These are phyloP conservation scores for Leucosporidium creatinivorum DNA, from an alignment of 768 basidiomycete genomes.

Conservation along the genomic window DNA sequence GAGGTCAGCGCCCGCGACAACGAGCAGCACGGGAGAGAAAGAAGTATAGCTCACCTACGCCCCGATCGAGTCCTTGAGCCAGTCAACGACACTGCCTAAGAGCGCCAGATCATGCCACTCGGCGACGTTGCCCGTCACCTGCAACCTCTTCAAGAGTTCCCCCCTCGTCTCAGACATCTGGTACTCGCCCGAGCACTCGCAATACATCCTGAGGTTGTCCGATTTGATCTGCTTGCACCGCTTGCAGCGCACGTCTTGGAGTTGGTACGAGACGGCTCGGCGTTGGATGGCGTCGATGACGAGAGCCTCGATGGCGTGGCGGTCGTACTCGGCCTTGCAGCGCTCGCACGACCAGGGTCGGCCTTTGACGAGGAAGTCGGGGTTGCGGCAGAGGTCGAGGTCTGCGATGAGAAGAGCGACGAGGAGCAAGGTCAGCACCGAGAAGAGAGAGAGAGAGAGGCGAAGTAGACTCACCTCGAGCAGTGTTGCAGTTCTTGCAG, in stretches of 20 bases:
- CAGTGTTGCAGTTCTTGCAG: constrained; percentile 57
- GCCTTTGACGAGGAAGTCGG: constrained; percentile 55
- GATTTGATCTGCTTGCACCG: constrained; percentile 87
- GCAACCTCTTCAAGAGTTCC: constrained; percentile 22
- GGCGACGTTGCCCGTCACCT: constrained; percentile 29
- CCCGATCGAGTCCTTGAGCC: neutral
- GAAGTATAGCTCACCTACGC: neutral
- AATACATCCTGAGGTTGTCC: constrained; percentile 76
- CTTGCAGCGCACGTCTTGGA: constrained; percentile 80
- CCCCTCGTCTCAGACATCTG: constrained; percentile 44
- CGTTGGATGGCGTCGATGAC: constrained; percentile 67
- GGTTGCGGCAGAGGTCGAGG: constrained; percentile 90
- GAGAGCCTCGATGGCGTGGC: constrained; percentile 74
- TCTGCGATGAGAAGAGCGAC: constrained; percentile 47
- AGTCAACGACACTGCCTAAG: neutral
- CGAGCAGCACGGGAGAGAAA: no score
- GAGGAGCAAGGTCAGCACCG: constrained; percentile 5
- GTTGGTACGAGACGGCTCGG: constrained; percentile 65
- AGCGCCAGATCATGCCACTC: constrained; percentile 11
- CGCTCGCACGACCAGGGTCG: constrained; percentile 58
- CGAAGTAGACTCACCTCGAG: constrained; percentile 15
- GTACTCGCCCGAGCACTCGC: constrained; percentile 81
- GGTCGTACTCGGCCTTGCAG: constrained; percentile 82
- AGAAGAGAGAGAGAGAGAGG: neutral
- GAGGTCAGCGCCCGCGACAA: no score